These are phyloP conservation scores for Paramecium sexaurelia DNA, from an alignment of 73 alveolate species.

Conservation along the genomic window DNA sequence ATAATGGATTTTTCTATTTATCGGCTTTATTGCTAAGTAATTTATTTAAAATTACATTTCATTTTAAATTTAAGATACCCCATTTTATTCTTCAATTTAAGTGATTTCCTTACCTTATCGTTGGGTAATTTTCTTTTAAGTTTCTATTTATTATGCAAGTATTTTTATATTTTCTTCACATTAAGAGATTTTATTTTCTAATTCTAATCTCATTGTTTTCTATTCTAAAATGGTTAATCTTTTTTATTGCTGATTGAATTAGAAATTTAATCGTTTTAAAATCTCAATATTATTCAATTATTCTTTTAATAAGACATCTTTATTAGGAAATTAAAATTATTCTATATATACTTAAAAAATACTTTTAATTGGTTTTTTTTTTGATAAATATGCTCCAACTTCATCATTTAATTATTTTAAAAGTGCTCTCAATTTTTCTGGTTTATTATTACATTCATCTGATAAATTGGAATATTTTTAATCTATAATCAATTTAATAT, in stretches of 20 bases:
- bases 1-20: neutral
- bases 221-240: neutral
- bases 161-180: neutral
- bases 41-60: neutral
- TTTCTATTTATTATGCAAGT: neutral
- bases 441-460: neutral
- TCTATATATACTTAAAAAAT: neutral
- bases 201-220: neutral
- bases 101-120: conserved; percentile 15
- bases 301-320: neutral
- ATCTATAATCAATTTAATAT: neutral
- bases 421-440: conserved; percentile 22
- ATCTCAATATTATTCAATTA: neutral
- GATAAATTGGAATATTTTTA: neutral
- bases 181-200: neutral
- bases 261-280: neutral
- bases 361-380: neutral
- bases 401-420: conserved; percentile 10
- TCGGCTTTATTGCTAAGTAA: conserved; percentile 12
- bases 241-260: neutral
- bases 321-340: neutral
- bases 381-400: neutral
- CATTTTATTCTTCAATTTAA: neutral
- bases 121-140: neutral
- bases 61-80: neutral